phyloP scores from a whole-genome alignment of 345 rosid genomes.

The Heritiera fomes region DNA sequence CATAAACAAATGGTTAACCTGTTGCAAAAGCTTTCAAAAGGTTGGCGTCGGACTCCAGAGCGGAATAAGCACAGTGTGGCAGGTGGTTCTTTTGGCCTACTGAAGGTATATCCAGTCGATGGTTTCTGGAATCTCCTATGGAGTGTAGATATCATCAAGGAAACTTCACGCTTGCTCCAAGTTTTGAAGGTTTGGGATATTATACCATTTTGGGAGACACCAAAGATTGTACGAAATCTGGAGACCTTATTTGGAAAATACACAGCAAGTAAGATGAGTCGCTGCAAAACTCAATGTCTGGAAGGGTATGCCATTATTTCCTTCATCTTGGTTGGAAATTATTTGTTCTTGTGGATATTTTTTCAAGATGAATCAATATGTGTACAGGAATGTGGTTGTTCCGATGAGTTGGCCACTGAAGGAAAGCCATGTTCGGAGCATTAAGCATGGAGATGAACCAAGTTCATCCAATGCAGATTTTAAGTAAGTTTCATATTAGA shows the following conservation, averaged over 20 bases:
- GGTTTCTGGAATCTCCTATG: conserved; percentile 32
- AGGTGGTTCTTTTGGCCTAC: not conserved
- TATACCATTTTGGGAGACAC: conserved; percentile 25
- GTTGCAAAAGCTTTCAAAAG: too few relatives aligned
- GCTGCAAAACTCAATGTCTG: conserved; percentile 23
- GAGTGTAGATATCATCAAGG: conserved; percentile 34
- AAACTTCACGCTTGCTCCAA: conserved; percentile 29
- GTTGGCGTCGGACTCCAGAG: not conserved
- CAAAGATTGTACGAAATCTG: conserved; percentile 19
- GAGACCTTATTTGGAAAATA: conserved; percentile 26
- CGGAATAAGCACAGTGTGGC: not conserved
- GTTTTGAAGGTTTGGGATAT: conserved; percentile 41
- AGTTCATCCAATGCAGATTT: too few relatives aligned
- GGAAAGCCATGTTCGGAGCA: too few relatives aligned
- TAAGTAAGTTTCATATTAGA: too few relatives aligned
- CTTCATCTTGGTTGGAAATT: not conserved
- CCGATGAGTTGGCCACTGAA: not conserved
- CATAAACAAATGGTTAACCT: too few relatives aligned
- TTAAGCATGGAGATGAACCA: not conserved
- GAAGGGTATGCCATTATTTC: conserved; percentile 23
- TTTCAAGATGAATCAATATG: not conserved
- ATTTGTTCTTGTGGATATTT: too few relatives aligned
- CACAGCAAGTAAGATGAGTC: conserved; percentile 24
- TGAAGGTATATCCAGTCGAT: conserved; percentile 18
- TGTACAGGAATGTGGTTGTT: not conserved